These are phyloP conservation scores for Penicillium lividum DNA, from an alignment of 495 filamentous ascomycete genomes.

Conservation along the genomic window DNA sequence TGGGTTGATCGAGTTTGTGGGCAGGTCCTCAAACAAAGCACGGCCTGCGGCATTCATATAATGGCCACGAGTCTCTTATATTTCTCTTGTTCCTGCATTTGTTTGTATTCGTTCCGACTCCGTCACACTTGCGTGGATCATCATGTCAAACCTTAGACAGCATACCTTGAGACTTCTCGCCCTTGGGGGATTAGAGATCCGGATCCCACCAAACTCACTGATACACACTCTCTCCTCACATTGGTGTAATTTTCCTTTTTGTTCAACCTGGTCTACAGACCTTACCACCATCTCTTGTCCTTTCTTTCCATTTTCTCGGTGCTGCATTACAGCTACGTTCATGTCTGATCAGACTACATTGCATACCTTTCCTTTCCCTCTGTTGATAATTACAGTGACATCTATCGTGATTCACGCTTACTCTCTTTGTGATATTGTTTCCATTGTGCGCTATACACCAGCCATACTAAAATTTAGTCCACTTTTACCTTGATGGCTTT, in stretches of 20 bases:
- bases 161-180: neutral
- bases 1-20: slow-evolving; percentile 29
- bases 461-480: slow-evolving; percentile 18
- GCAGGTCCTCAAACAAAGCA: slow-evolving; percentile 31
- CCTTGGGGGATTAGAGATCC: neutral
- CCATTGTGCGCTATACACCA: slow-evolving; percentile 22
- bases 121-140: neutral
- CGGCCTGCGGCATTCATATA: slow-evolving; percentile 24
- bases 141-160: neutral
- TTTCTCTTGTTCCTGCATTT: slow-evolving; percentile 18
- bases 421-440: slow-evolving; percentile 18
- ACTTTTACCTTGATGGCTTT: neutral
- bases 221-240: neutral
- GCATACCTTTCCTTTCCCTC: slow-evolving; percentile 21
- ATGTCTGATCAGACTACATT: slow-evolving; percentile 22
- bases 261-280: slow-evolving; percentile 13
- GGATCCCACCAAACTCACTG: neutral
- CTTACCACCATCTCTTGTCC: slow-evolving; percentile 22
- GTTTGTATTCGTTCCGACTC: neutral
- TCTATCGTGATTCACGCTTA: slow-evolving; percentile 17
- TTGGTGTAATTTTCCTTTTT: neutral
- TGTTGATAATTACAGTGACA: slow-evolving; percentile 28
- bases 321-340: slow-evolving; percentile 14
- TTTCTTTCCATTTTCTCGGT: slow-evolving; percentile 18
- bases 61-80: slow-evolving; percentile 40